These are phyloP conservation scores for Litsea cubeba DNA, from an alignment of 164 flowering plant species.

Conservation along the genomic window DNA sequence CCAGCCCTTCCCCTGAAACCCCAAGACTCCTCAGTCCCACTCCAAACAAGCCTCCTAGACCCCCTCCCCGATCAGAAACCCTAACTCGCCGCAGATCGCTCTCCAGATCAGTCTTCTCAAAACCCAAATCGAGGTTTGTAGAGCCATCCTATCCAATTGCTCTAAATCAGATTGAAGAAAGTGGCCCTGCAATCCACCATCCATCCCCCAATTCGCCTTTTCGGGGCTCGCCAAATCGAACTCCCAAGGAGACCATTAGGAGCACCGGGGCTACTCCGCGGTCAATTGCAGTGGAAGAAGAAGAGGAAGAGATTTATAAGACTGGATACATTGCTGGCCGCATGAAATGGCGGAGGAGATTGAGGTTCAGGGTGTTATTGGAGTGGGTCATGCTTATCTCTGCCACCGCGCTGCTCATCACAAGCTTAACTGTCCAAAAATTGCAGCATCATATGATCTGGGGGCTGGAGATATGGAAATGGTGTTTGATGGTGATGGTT, in stretches of 20 bases:
- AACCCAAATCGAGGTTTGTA: slow-evolving; percentile 43
- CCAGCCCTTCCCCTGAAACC: slow-evolving; percentile 28
- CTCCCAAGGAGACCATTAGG: slow-evolving; percentile 19
- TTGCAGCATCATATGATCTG: slow-evolving; percentile 31
- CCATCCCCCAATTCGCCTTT: slow-evolving; percentile 12
- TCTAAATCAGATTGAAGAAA: slow-evolving; percentile 12
- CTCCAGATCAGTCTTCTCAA: slow-evolving; percentile 25
- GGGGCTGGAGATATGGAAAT: slow-evolving; percentile 73
- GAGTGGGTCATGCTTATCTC: slow-evolving; percentile 48
- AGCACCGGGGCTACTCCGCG: slow-evolving; percentile 35
- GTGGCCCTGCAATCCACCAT: background rate
- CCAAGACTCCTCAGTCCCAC: slow-evolving; percentile 18
- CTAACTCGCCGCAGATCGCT: slow-evolving; percentile 19
- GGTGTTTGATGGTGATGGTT: slow-evolving; percentile 62
- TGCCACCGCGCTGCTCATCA: slow-evolving; percentile 31
- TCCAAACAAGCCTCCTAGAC: slow-evolving; percentile 33
- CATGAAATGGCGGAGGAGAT: slow-evolving; percentile 27
- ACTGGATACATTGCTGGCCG: slow-evolving; percentile 16
- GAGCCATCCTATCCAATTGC: slow-evolving; percentile 27
- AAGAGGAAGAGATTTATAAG: slow-evolving; percentile 56
- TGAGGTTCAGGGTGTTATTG: slow-evolving; percentile 20
- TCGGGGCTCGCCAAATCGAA: slow-evolving; percentile 18
- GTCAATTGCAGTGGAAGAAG: slow-evolving; percentile 27
- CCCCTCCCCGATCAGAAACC: slow-evolving; percentile 16
- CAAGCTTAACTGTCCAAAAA: slow-evolving; percentile 40